Percentiles rank a stretch among this genome's conserved stretches.
Evolutionary conservation across 2,329 filamentous ascomycete genomes (phyloP).

Genomic region (Trichoderma sp.): DNA sequence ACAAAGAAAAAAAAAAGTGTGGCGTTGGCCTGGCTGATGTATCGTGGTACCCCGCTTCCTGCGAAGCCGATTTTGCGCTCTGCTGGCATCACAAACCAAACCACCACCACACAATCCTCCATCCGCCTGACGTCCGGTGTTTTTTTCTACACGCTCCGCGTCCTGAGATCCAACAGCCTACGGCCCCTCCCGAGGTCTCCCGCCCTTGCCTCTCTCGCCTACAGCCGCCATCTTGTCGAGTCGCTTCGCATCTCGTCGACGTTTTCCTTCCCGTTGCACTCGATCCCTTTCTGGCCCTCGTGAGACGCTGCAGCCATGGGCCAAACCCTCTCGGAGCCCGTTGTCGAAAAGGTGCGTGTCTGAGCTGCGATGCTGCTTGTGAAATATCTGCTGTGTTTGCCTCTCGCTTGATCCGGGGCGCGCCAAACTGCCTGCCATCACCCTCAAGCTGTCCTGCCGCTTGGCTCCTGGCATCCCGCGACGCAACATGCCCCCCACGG

Average conservation of each 20-base stretch:
- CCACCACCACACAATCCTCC: slow-evolving; percentile 13
- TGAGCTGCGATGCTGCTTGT: slow-evolving; percentile 40
- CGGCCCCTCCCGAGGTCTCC: slow-evolving; percentile 3
- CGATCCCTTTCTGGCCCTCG: slow-evolving; percentile 19
- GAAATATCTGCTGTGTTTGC: slow-evolving; percentile 10
- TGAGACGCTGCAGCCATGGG: slow-evolving; percentile 64
- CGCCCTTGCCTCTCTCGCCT: not conserved
- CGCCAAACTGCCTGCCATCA: slow-evolving; percentile 9
- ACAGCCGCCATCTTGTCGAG: not conserved
- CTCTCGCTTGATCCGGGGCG: not conserved
- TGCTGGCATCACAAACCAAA: slow-evolving; percentile 21
- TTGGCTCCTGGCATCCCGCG: not conserved
- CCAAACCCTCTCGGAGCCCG: slow-evolving; percentile 98
- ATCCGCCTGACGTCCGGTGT: slow-evolving; percentile 4
- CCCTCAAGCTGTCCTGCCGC: not conserved
- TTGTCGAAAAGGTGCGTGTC: slow-evolving; percentile 85
- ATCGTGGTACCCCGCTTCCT: slow-evolving; percentile 22
- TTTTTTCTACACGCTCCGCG: not conserved
- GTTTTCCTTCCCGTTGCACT: not conserved
- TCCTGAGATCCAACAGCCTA: slow-evolving; percentile 9
- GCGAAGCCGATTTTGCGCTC: slow-evolving; percentile 21
- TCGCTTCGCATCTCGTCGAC: not conserved
- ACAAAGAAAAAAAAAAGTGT: slow-evolving; percentile 12
- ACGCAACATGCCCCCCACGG: not conserved
- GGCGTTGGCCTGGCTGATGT: slow-evolving; percentile 18